Conservation (phyloP, 2,329 filamentous ascomycete genomes). For the Aspergillus ochraceoroseus region DNA sequence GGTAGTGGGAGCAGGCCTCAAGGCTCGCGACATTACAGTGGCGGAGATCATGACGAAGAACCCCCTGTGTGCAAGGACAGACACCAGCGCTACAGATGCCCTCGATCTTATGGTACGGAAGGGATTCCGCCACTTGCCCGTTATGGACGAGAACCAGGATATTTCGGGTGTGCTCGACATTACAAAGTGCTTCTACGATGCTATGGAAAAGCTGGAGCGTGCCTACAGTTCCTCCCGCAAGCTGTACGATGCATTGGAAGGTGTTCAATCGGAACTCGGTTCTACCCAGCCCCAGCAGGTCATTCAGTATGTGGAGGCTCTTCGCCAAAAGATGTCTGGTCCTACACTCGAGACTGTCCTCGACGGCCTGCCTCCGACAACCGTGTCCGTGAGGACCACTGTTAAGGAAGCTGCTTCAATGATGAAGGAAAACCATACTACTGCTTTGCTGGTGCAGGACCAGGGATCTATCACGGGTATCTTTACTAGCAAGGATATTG, state of each 20-base stretch:
- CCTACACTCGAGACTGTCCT: slow-evolving; percentile 92
- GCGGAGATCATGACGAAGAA: slow-evolving; percentile 99
- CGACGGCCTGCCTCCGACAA: slow-evolving; percentile 85
- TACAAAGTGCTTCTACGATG: slow-evolving; percentile 99
- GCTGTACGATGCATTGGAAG: slow-evolving; percentile 93
- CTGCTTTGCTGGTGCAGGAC: slow-evolving; percentile 91
- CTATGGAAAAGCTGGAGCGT: slow-evolving; percentile 98
- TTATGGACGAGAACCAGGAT: slow-evolving; percentile 99
- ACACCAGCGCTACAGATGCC: slow-evolving; percentile 96
- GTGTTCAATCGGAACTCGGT: slow-evolving; percentile 93
- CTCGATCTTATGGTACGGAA: slow-evolving; percentile 97
- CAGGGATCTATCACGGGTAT: slow-evolving; percentile 97
- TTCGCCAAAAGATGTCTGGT: slow-evolving; percentile 94
- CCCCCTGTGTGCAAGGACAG: slow-evolving; percentile 90
- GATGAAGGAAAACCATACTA: slow-evolving; percentile 99
- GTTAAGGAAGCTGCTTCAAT: slow-evolving; percentile 91
- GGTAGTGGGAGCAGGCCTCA: slow-evolving; percentile 84
- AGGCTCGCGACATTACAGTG: slow-evolving; percentile 85
- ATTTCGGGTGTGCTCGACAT: slow-evolving; percentile 98
- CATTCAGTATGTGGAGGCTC: slow-evolving; percentile 96
- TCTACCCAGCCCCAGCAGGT: slow-evolving; percentile 96
- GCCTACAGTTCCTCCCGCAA: slow-evolving; percentile 98
- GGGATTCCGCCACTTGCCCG: slow-evolving; percentile 92
- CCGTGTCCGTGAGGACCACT: slow-evolving; percentile 90
- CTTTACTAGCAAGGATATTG: slow-evolving; percentile 98